Evolutionary conservation across 208 protist genomes (phyloP).

Genomic region (Leishmania aethiopica): DNA sequence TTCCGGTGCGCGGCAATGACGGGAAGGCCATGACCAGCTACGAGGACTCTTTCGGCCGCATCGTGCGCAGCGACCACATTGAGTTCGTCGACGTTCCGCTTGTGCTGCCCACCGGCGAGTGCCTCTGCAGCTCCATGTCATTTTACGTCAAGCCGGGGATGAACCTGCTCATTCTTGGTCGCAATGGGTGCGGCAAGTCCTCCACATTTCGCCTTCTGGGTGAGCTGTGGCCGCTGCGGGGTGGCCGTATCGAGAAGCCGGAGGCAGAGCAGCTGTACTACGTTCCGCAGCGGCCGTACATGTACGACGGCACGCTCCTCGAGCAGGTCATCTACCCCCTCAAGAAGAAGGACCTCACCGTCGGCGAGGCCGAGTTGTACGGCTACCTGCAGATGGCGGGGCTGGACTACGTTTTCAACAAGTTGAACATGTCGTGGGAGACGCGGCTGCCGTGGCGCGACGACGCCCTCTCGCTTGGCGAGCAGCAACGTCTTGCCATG

Average conservation of each 20-base stretch:
- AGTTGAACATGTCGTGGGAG: conserved; percentile 66
- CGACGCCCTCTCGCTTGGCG: conserved; percentile 67
- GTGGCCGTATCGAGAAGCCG: conserved; percentile 73
- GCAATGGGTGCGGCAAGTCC: conserved; percentile 92
- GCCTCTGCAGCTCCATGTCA: conserved; percentile 62
- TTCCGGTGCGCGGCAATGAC: conserved; percentile 7
- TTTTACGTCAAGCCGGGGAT: conserved; percentile 84
- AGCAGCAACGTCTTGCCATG: conserved; percentile 90
- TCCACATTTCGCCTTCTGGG: conserved; percentile 85
- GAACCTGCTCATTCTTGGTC: conserved; percentile 91
- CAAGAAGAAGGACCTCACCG: conserved; percentile 43
- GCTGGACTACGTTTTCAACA: conserved; percentile 63
- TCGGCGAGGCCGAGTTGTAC: conserved; percentile 66
- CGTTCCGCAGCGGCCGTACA: conserved; percentile 88
- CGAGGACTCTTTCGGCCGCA: conserved; percentile 23
- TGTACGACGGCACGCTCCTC: conserved; percentile 75
- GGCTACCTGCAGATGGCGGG: conserved; percentile 65
- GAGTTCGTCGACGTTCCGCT: conserved; percentile 82
- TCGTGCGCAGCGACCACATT: conserved; percentile 71
- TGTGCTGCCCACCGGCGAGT: conserved; percentile 54
- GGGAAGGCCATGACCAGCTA: conserved; percentile 5
- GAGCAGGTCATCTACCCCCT: conserved; percentile 92
- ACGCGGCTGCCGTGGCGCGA: conserved; percentile 58
- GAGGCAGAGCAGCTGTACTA: conserved; percentile 81
- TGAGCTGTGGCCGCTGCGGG: conserved; percentile 79